These are phyloP conservation scores for Yamadazyma conglobata DNA, from an alignment of 1,139 yeast species.

Conservation along the genomic window DNA sequence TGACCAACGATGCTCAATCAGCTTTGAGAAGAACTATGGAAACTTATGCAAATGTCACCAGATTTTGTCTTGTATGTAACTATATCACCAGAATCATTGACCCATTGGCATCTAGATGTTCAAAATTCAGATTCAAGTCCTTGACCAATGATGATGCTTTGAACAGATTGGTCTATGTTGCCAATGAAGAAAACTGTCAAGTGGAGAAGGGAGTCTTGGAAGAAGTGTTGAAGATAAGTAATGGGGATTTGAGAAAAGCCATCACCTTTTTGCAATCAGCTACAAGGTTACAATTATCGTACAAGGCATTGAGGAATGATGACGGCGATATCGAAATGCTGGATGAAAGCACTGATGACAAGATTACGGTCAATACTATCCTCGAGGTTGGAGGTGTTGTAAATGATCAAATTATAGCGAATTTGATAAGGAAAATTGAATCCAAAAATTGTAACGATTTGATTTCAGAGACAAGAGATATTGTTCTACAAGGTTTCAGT, in stretches of 20 bases:
- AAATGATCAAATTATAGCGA: slow-evolving; percentile 50
- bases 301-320: slow-evolving; percentile 11
- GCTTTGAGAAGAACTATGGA: slow-evolving; percentile 97
- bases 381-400: slow-evolving; percentile 86
- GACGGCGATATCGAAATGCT: slow-evolving; percentile 14
- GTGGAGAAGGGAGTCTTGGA: slow-evolving; percentile 49
- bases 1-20: slow-evolving; percentile 98
- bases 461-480: slow-evolving; percentile 46
- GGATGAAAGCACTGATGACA: slow-evolving; percentile 24
- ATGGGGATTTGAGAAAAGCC: slow-evolving; percentile 91
- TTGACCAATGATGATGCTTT: slow-evolving; percentile 71
- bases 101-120: slow-evolving; percentile 93
- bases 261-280: slow-evolving; percentile 90
- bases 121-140: slow-evolving; percentile 86
- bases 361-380: slow-evolving; percentile 44
- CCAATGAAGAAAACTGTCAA: slow-evolving; percentile 48
- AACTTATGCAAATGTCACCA: slow-evolving; percentile 81
- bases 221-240: slow-evolving; percentile 63
- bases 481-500: slow-evolving; percentile 80
- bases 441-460: slow-evolving; percentile 37
- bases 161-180: slow-evolving; percentile 59
- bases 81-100: slow-evolving; percentile 95
- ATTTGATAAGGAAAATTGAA: slow-evolving; percentile 39
- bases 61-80: slow-evolving; percentile 92
- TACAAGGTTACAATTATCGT: slow-evolving; percentile 51